Conservation (phyloP, 371 early-diverging fungal genomes). For the Mucor indicus region DNA sequence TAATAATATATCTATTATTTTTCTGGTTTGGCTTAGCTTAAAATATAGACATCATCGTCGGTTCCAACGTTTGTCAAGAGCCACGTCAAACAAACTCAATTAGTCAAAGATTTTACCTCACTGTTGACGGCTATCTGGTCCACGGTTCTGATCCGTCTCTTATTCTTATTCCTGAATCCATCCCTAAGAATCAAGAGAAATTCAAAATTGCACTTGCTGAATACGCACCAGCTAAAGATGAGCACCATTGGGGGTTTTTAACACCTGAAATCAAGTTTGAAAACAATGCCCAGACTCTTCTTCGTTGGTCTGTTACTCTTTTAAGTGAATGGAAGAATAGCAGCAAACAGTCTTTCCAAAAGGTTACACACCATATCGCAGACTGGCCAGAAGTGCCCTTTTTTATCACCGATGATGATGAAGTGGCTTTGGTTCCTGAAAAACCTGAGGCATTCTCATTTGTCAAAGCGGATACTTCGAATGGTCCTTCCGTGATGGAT, state of each 20-base stretch:
- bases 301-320: conserved; percentile 13
- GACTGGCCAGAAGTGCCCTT: conserved; percentile 35
- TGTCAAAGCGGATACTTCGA: conserved; percentile 22
- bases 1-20: too few species aligned
- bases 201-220: conserved; percentile 13
- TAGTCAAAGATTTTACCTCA: conserved; percentile 30
- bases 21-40: too few species aligned
- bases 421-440: conserved; percentile 31
- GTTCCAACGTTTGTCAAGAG: conserved; percentile 20
- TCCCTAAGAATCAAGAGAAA: not conserved
- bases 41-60: conserved; percentile 21
- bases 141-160: conserved; percentile 14
- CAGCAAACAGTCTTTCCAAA: too few species aligned
- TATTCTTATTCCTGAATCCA: conserved; percentile 10
- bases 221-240: conserved; percentile 5
- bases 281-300: conserved; percentile 11
- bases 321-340: too few species aligned
- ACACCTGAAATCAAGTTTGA: conserved; percentile 15
- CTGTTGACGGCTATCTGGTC: conserved; percentile 17
- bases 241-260: conserved; percentile 21
- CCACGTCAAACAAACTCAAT: conserved; percentile 9
- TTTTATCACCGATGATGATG: conserved; percentile 30
- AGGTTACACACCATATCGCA: conserved; percentile 23
- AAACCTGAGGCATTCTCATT: conserved; percentile 25
- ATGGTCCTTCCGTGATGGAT: conserved; percentile 48